Evolutionary conservation across 2,329 filamentous ascomycete genomes (phyloP).

Genomic region (Aspergillus proliferans): DNA sequence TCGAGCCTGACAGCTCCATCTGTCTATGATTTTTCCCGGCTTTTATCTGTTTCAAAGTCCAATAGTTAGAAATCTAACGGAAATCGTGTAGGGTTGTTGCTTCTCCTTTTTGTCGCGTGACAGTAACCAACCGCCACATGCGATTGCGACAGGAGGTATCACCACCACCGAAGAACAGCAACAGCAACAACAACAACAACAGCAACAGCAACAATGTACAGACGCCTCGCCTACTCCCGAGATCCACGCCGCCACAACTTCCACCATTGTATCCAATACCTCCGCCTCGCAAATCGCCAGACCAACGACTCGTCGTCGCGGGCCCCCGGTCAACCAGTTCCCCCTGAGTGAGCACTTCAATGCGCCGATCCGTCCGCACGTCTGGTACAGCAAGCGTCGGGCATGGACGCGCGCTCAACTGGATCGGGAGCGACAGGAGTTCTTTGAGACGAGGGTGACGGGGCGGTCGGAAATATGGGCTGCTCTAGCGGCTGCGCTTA

Average conservation of each 20-base stretch:
- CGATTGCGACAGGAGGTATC: conserved; percentile 7
- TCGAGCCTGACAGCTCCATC: neutral
- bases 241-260: conserved; percentile 8
- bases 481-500: conserved; percentile 61
- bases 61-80: neutral
- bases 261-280: conserved; percentile 9
- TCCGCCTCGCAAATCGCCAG: conserved; percentile 6
- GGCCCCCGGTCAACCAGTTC: conserved; percentile 11
- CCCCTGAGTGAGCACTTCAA: conserved; percentile 58
- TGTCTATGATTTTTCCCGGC: neutral
- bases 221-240: conserved; percentile 12
- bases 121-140: conserved; percentile 18
- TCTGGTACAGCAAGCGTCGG: conserved; percentile 59
- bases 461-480: conserved; percentile 75
- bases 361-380: conserved; percentile 59
- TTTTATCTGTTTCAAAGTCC: too few relatives aligned
- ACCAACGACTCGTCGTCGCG: conserved; percentile 8
- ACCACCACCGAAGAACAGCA: too few relatives aligned
- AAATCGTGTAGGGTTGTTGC: conserved; percentile 32
- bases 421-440: conserved; percentile 66
- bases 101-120: conserved; percentile 32
- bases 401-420: conserved; percentile 66
- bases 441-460: conserved; percentile 84
- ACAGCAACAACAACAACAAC: neutral
- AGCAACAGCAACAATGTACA: conserved; percentile 15